Base-by-base conservation (phyloP, 345 rosid genomes). In the Streptanthus diversifolius region DNA sequence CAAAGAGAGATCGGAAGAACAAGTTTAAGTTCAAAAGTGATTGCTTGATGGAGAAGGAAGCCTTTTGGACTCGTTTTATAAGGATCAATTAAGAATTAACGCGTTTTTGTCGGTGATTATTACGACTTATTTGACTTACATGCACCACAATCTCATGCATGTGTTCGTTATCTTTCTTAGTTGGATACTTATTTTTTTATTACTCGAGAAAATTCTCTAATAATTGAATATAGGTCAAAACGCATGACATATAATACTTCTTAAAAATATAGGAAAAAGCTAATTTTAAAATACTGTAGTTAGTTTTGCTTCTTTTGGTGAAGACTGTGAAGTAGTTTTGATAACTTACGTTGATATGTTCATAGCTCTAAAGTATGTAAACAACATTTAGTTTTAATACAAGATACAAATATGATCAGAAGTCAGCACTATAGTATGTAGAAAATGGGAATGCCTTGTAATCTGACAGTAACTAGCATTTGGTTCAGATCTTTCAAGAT, bases 131-230 rank as follows among this genome's bases (percentile, higher is more conserved):
- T 69, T 74, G 75, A 67, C 73, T 75, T 75, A 60, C 69, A 70
- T 63, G 80, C 71, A 76, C 66, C 80, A 47, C 30, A 22, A 64
- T 71, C 62, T 71, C 61, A 63, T 70, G 76, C 80, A 77, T 77
- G 80, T 77, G 80, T 77, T 56, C 72, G 76, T 77, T 77, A 77
- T 77, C 68, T 77, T 77, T 64, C 72, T 77, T 77, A 77, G 80
- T 70, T 77, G 76, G 72, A 64, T 6, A n/a, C 13, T 55, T 55
- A 24, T 63, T 63, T 39, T 33, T 76, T 63, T 63, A 57, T 64
- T 55, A 12, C 45, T 55, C 64, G 3, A 44, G 7, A 64, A 47
- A 70, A 56, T 70, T 77, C 76, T 56, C 33, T 48, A 63, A 68
- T 77, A 70, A 70, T 63, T 77, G 52, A 55, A 44, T 70, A 22